Evolutionary conservation across 495 filamentous ascomycete genomes (phyloP).

Genomic region (Gamarada debralockiae): DNA sequence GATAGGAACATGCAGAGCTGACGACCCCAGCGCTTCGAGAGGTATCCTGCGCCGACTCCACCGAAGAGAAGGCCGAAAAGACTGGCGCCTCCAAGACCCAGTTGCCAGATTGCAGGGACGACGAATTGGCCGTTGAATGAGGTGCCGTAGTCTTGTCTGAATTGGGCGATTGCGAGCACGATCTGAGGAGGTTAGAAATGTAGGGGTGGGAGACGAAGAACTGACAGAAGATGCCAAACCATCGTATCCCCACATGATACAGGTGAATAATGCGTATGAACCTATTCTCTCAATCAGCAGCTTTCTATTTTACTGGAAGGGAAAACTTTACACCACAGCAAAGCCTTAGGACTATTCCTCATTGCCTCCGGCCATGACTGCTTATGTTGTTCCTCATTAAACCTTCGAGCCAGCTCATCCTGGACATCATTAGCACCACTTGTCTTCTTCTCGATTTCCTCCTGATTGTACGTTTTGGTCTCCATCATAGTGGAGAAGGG

Average conservation of each 20-base stretch:
- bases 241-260: slow-evolving; percentile 21
- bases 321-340: too few relatives aligned
- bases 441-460: too few relatives aligned
- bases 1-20: slow-evolving; percentile 12
- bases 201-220: not conserved
- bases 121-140: slow-evolving; percentile 3
- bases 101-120: slow-evolving; percentile 14
- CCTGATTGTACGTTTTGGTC: too few relatives aligned
- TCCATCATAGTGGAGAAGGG: too few relatives aligned
- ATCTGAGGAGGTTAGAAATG: slow-evolving; percentile 3
- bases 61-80: slow-evolving; percentile 11
- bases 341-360: slow-evolving; percentile 8
- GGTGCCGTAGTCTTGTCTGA: slow-evolving; percentile 13
- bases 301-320: too few relatives aligned
- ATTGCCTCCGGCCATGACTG: slow-evolving; percentile 12
- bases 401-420: too few relatives aligned
- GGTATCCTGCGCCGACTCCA: slow-evolving; percentile 5
- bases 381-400: not conserved
- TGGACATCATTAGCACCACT: too few relatives aligned
- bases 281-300: too few relatives aligned
- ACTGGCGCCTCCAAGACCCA: slow-evolving; percentile 4
- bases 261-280: too few relatives aligned
- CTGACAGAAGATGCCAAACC: not conserved
- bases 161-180: slow-evolving; percentile 13
- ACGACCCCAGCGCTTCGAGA: slow-evolving; percentile 12